Evolutionary conservation across 2,329 filamentous ascomycete species (phyloP), one percentile per base, ranked within the genome.

Genomic region (Fusarium sp.): DNA sequence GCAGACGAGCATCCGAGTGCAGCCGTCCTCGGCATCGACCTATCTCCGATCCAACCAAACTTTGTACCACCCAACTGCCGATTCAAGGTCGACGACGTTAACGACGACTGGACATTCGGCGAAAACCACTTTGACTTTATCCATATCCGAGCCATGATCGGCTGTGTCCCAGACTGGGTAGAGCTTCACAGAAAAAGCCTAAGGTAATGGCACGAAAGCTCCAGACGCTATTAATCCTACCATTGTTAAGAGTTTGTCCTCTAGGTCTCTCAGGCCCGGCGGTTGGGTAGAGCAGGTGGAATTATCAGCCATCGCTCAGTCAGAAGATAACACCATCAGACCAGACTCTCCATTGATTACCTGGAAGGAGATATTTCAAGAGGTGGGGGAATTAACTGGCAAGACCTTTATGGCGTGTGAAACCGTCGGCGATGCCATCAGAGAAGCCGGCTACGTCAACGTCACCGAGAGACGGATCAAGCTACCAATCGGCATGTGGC

Each of bases 11-110:
- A 60, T 22, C 57, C 57, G 9, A 43, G 37, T 20, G 57, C 57
- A 17, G 57, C 57, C 25, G 57, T 60, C 25, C 12, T 60, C 12
- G 57, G 57, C 11, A 60, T 60, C 27, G 57, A 60, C 0, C 12
- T 60, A 17, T 60, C 57, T 3, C 57, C 57, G 4, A 60, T 60
- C 3, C 57, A 60, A 2, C 57, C 57, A 32, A 20, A 14, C 14
- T 60, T 60, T 11, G 57, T 60, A n/a, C 57, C 57, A 7, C 57
- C 57, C 8, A 60, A 60, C 35, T 60, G 57, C 37, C 37, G 57
- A 6, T 60, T 60, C 37, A 60, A 43, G 22, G 57, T 60, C 4
- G 57, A 60, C 25, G 57, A 60, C n/a, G 17, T 32, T 17, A 60
- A 60, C 12, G 57, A 60, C 12, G 25, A 60, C 15, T 60, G 57